Percentiles rank a stretch among this genome's conserved stretches.
Evolutionary conservation across 441 rosid genomes (phyloP).

Genomic region (Erodium texanum): DNA sequence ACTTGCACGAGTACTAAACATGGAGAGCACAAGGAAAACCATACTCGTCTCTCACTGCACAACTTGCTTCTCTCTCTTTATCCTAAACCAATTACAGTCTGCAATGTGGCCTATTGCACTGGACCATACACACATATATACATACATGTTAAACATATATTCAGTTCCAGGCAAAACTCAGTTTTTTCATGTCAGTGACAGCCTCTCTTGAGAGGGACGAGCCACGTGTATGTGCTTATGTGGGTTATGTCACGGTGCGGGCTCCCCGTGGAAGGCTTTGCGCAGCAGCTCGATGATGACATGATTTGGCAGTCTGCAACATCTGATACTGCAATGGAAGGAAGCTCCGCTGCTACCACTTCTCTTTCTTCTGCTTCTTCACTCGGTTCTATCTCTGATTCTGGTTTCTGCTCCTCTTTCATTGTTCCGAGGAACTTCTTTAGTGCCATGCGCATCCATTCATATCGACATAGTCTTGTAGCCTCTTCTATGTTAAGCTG

Average conservation of each 20-base stretch:
- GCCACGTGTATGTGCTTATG: background rate
- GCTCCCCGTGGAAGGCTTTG: background rate
- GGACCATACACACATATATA: too few relatives aligned
- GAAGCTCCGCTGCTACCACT: background rate
- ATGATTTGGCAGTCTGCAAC: background rate
- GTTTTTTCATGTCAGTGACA: background rate
- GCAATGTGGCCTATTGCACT: background rate
- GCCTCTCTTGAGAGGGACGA: background rate
- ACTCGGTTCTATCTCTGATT: background rate
- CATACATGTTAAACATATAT: background rate
- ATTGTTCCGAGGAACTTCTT: constrained; percentile 38
- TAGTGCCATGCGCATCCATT: constrained; percentile 73
- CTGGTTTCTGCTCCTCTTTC: constrained; percentile 3
- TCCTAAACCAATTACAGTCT: background rate
- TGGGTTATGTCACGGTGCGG: background rate
- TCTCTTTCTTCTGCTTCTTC: background rate
- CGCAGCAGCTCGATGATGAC: background rate
- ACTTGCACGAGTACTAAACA: background rate
- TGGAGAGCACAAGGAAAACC: background rate
- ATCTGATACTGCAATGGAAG: background rate
- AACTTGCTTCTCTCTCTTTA: background rate
- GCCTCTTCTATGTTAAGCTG: constrained; percentile 59
- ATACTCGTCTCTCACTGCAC: background rate
- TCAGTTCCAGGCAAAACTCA: background rate
- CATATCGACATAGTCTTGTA: constrained; percentile 55